Evolutionary conservation across 768 basidiomycete species (phyloP).

Genomic region (Suillus fuscotomentosus): DNA sequence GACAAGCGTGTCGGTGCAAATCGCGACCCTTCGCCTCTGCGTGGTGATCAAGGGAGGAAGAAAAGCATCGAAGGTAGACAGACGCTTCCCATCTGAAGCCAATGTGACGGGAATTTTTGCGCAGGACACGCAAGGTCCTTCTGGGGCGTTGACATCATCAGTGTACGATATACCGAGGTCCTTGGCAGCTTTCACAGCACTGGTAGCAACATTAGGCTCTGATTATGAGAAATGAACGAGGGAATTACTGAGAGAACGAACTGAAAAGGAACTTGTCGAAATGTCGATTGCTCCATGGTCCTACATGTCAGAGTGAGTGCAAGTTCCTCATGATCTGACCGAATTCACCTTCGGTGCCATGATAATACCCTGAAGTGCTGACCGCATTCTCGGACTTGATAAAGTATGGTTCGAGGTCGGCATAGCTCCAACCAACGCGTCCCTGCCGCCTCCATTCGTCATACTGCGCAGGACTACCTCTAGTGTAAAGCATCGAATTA

Average conservation of each 20-base stretch:
- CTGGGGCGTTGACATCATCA: slow-evolving; percentile 4
- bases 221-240: not conserved
- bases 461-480: slow-evolving; percentile 31
- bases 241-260: slow-evolving; percentile 1
- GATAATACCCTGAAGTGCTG: slow-evolving; percentile 3
- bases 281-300: not conserved
- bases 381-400: slow-evolving; percentile 29
- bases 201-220: not conserved
- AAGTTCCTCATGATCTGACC: not conserved
- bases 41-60: slow-evolving; percentile 9
- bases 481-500: slow-evolving; percentile 39
- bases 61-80: slow-evolving; percentile 15
- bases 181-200: not conserved
- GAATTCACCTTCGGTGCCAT: slow-evolving; percentile 4
- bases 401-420: slow-evolving; percentile 33
- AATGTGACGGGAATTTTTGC: slow-evolving; percentile 6
- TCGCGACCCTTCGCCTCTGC: slow-evolving; percentile 9
- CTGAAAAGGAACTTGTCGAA: slow-evolving; percentile 4
- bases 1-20: slow-evolving; percentile 15
- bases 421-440: slow-evolving; percentile 34
- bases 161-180: slow-evolving; percentile 1
- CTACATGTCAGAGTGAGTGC: not conserved
- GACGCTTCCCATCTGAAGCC: slow-evolving; percentile 8
- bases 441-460: slow-evolving; percentile 30
- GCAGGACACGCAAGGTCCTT: slow-evolving; percentile 1